A percentile compares a stretch with the other conserved stretches of the same genome.
These are phyloP conservation scores for Geranium rotundifolium DNA, from an alignment of 345 rosid genomes.

Conservation along the genomic window DNA sequence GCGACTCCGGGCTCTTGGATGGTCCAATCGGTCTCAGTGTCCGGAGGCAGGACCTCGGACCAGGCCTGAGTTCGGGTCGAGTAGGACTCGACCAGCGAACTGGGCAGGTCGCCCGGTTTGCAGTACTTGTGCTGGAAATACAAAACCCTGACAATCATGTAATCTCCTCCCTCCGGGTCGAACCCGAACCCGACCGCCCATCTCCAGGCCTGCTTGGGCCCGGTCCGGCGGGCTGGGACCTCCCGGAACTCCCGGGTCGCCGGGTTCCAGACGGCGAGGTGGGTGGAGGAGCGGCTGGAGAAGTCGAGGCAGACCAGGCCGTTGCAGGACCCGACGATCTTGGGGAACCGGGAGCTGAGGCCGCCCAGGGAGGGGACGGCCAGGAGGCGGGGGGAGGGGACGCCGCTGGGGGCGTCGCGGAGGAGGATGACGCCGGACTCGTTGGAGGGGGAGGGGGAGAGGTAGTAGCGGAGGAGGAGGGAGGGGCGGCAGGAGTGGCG, in stretches of 20 bases:
- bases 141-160: too few relatives aligned
- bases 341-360: conserved; percentile 18
- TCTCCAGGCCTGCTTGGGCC: too few relatives aligned
- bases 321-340: conserved; percentile 22
- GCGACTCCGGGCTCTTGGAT: too few relatives aligned
- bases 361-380: neutral
- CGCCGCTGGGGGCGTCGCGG: too few relatives aligned
- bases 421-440: conserved; percentile 2
- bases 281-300: conserved; percentile 13
- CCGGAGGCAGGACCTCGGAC: too few relatives aligned
- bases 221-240: conserved; percentile 7
- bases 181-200: too few relatives aligned
- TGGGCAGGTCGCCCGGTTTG: too few relatives aligned
- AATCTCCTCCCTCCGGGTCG: too few relatives aligned
- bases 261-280: conserved; percentile 27
- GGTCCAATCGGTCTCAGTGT: too few relatives aligned
- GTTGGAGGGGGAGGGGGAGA: conserved; percentile 2
- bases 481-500: conserved; percentile 13
- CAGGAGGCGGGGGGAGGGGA: neutral
- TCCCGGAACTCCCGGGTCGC: conserved; percentile 3
- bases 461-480: conserved; percentile 18
- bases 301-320: conserved; percentile 32
- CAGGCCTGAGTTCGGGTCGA: too few relatives aligned
- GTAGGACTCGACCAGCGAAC: too few relatives aligned
- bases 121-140: too few relatives aligned